A percentile compares a stretch with the other conserved stretches of the same genome.
Conservation (phyloP, 225 moss, liverwort and hornwort species). For the Takakia lepidozioides region DNA sequence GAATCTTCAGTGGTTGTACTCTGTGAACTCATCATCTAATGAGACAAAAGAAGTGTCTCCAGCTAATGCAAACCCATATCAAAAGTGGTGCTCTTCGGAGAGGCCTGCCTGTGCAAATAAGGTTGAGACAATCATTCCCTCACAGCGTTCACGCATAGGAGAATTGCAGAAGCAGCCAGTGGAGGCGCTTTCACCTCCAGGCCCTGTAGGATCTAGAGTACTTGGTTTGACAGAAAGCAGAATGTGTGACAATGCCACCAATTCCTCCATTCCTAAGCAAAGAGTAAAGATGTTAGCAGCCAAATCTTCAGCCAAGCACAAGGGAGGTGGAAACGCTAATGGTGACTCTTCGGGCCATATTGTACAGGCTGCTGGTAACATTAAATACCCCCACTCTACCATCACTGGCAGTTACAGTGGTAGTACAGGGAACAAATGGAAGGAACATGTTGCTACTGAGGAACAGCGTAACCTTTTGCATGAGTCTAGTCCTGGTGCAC, state of each 20-base stretch:
- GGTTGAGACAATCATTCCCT: conserved; percentile 1
- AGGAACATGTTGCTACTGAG: background rate
- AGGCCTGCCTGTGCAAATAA: no score
- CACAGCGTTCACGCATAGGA: background rate
- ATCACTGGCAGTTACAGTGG: background rate
- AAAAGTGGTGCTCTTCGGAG: no score
- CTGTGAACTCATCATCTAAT: no score
- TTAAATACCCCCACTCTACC: background rate
- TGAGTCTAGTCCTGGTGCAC: background rate
- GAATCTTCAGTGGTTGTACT: no score
- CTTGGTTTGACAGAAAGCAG: no score
- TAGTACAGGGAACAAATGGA: conserved; percentile 3
- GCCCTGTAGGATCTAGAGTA: background rate
- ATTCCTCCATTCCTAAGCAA: background rate
- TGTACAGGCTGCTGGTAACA: no score
- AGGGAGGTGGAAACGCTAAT: no score
- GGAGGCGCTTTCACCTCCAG: background rate
- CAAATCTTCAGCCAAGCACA: no score
- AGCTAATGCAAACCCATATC: no score
- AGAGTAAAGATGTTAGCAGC: no score
- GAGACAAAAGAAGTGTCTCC: no score
- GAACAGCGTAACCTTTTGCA: background rate
- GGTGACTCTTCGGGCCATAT: no score
- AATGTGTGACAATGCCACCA: background rate
- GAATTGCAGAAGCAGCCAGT: background rate